A percentile compares a stretch with the other conserved stretches of the same genome.
phyloP scores from a whole-genome alignment of 2,329 filamentous ascomycete species.

The Fonsecaea multimorphosa region DNA sequence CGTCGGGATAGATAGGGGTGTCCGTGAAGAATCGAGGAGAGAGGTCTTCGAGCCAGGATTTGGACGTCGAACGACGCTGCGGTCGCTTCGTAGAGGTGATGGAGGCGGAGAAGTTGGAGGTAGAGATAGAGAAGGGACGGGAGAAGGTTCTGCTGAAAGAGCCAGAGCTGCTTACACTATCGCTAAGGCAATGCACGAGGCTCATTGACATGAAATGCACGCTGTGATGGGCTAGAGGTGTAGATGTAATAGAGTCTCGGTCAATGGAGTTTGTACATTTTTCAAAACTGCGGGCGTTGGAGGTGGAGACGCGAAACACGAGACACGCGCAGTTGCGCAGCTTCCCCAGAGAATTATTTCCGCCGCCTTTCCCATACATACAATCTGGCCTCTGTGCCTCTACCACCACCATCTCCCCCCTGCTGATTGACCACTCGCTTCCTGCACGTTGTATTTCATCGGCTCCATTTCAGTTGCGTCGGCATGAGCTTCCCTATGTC shows the following conservation, averaged over 20 bases:
- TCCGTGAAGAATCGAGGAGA: not conserved
- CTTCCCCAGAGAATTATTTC: not conserved
- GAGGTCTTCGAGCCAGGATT: not conserved
- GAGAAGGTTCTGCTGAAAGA: not conserved
- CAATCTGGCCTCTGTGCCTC: conserved; percentile 23
- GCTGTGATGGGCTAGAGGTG: not conserved
- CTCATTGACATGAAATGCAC: not conserved
- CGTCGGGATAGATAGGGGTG: conserved; percentile 1
- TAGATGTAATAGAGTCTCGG: not conserved
- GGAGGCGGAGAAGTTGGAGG: not conserved
- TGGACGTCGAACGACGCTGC: not conserved
- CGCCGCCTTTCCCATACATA: not conserved
- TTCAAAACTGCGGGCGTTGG: too few relatives aligned
- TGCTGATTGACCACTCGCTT: not conserved
- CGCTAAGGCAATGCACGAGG: not conserved
- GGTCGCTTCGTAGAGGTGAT: not conserved
- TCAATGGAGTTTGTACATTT: too few relatives aligned
- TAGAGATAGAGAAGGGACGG: not conserved
- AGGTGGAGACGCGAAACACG: conserved; percentile 11
- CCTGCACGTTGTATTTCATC: not conserved
- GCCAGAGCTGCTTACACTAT: not conserved
- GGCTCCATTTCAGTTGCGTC: not conserved
- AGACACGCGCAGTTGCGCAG: conserved; percentile 13
- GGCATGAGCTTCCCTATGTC: not conserved
- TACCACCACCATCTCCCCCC: not conserved